Conservation (phyloP, 1,284 basidiomycete genomes). For the Neolentinus lepideus region DNA sequence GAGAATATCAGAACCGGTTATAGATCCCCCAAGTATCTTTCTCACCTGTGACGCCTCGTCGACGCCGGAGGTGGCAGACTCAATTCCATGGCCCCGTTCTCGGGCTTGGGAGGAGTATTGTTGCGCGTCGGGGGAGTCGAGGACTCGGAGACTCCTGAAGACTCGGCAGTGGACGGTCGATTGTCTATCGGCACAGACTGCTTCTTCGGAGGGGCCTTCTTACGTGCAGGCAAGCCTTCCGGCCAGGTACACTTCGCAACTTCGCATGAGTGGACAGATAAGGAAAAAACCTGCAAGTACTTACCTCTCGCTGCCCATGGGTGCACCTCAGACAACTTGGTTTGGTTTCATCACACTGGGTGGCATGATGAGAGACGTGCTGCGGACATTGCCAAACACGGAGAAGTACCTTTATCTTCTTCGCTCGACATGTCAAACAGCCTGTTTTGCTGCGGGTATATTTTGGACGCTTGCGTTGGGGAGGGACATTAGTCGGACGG, state of each 20-base stretch:
- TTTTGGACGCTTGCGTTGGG: slow-evolving; percentile 73
- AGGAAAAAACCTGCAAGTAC: slow-evolving; percentile 15
- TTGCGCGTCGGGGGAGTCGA: slow-evolving; percentile 62
- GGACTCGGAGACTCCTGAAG: slow-evolving; percentile 47
- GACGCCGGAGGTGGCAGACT: slow-evolving; percentile 42
- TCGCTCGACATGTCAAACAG: slow-evolving; percentile 76
- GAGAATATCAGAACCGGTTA: slow-evolving; percentile 9
- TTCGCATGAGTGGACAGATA: slow-evolving; percentile 10
- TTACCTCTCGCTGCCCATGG: slow-evolving; percentile 71
- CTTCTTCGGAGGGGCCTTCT: slow-evolving; percentile 39
- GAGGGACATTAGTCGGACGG: neutral
- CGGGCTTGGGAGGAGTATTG: slow-evolving; percentile 43
- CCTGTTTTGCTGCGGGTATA: slow-evolving; percentile 84
- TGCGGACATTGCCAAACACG: slow-evolving; percentile 8
- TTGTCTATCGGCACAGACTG: slow-evolving; percentile 28
- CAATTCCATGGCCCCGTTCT: slow-evolving; percentile 35
- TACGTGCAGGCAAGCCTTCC: slow-evolving; percentile 57
- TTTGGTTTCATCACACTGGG: slow-evolving; percentile 76
- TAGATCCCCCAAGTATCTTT: slow-evolving; percentile 2
- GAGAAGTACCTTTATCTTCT: slow-evolving; percentile 74
- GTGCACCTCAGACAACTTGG: slow-evolving; percentile 74
- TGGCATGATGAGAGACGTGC: slow-evolving; percentile 9
- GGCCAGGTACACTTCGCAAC: slow-evolving; percentile 71
- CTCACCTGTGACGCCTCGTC: slow-evolving; percentile 44
- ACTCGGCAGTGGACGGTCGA: slow-evolving; percentile 50